Percentiles rank a stretch among this genome's conserved stretches.
Evolutionary conservation across 139 green algal species (phyloP).

Genomic region (Diplosphaera chodatii): DNA sequence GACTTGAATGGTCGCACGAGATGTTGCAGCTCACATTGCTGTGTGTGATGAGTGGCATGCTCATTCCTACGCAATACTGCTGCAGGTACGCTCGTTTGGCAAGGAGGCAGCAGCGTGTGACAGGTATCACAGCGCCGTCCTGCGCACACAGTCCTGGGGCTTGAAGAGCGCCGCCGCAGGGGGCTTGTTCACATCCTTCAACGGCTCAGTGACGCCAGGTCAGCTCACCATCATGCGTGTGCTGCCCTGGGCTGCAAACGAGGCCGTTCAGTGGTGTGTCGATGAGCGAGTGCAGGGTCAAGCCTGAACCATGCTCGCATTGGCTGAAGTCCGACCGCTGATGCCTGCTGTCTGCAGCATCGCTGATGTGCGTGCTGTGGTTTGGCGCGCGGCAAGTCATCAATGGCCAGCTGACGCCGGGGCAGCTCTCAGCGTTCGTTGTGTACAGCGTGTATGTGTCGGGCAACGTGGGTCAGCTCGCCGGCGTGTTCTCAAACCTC

Average conservation of each 20-base stretch:
- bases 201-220: slow-evolving; percentile 22
- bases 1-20: no score
- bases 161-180: slow-evolving; percentile 17
- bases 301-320: no score
- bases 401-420: slow-evolving; percentile 18
- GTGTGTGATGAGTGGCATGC: no score
- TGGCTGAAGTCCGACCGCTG: no score
- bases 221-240: slow-evolving; percentile 25
- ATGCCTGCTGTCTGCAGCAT: no score
- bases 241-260: no score
- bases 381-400: slow-evolving; percentile 27
- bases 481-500: slow-evolving; percentile 29
- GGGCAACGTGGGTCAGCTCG: slow-evolving; percentile 26
- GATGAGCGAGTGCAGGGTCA: no score
- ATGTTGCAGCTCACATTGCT: no score
- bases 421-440: slow-evolving; percentile 37
- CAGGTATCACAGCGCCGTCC: slow-evolving; percentile 12
- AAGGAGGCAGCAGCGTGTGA: slow-evolving; percentile 30
- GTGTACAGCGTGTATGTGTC: slow-evolving; percentile 46
- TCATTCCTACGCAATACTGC: no score
- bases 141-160: slow-evolving; percentile 15
- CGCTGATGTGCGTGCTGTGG: slow-evolving; percentile 36
- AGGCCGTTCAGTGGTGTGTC: no score
- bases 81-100: slow-evolving; percentile 38
- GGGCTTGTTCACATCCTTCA: slow-evolving; percentile 30